Evolutionary conservation across 352 stramenopile genomes (phyloP).

Genomic region (Aphanomyces stellatus): DNA sequence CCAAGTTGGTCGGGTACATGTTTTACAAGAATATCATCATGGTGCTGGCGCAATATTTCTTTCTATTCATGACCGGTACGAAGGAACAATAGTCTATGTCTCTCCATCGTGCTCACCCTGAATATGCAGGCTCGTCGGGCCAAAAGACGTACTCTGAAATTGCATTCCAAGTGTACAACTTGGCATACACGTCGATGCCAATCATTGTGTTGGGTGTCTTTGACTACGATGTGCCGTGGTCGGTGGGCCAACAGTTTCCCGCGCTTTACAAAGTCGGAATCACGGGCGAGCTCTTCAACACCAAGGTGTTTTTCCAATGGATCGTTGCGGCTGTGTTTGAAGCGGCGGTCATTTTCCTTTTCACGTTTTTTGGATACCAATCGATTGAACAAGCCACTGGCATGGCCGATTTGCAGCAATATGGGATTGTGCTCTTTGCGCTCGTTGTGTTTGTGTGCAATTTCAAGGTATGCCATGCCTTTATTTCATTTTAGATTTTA

Average conservation of each 20-base stretch:
- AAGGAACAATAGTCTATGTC: constrained; percentile 30
- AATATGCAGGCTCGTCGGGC: constrained; percentile 43
- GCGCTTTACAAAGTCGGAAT: constrained; percentile 68
- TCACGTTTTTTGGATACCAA: constrained; percentile 65
- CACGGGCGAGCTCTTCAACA: constrained; percentile 75
- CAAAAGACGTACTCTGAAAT: constrained; percentile 81
- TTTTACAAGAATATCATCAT: constrained; percentile 93
- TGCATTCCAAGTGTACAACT: constrained; percentile 74
- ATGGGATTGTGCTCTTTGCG: constrained; percentile 90
- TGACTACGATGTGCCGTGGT: constrained; percentile 72
- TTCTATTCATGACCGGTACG: constrained; percentile 62
- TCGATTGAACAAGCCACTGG: constrained; percentile 60
- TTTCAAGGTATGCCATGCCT: constrained; percentile 58
- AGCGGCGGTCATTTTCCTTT: constrained; percentile 51
- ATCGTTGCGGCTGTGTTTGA: constrained; percentile 71
- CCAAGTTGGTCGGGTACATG: constrained; percentile 86
- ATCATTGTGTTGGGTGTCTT: constrained; percentile 60
- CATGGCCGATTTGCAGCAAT: constrained; percentile 85
- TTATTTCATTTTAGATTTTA: neutral
- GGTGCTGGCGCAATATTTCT: constrained; percentile 67
- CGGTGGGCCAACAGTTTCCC: constrained; percentile 50
- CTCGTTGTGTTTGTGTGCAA: constrained; percentile 91
- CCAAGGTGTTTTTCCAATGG: constrained; percentile 77
- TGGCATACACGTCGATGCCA: constrained; percentile 56
- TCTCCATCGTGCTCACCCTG: neutral